phyloP scores from a whole-genome alignment of 2,329 filamentous ascomycete species.

The Cercospora janseana region DNA sequence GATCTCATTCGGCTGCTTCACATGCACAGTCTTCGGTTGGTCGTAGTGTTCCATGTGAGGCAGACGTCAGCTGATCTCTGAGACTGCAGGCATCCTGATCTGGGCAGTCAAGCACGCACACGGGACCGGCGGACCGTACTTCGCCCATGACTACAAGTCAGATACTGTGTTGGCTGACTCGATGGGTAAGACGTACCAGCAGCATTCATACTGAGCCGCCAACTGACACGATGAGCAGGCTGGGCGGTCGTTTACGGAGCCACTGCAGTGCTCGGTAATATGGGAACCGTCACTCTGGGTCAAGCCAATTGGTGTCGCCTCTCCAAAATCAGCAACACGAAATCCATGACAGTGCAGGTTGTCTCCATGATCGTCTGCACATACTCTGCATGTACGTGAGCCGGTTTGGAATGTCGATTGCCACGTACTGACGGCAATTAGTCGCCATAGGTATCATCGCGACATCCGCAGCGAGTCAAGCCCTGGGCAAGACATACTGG shows the following conservation, averaged over 20 bases:
- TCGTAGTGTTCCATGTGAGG: background rate
- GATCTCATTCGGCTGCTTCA: slow-evolving; percentile 17
- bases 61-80: background rate
- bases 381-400: slow-evolving; percentile 10
- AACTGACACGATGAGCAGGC: background rate
- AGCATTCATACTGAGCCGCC: background rate
- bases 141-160: slow-evolving; percentile 18
- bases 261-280: slow-evolving; percentile 18
- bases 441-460: slow-evolving; percentile 18
- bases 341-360: slow-evolving; percentile 16
- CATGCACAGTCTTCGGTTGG: slow-evolving; percentile 16
- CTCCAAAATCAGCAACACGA: slow-evolving; percentile 4
- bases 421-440: background rate
- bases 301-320: slow-evolving; percentile 19
- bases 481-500: slow-evolving; percentile 17
- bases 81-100: slow-evolving; percentile 11
- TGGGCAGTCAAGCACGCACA: slow-evolving; percentile 19
- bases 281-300: slow-evolving; percentile 15
- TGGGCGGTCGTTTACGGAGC: slow-evolving; percentile 22
- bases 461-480: slow-evolving; percentile 19
- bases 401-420: background rate
- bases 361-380: slow-evolving; percentile 10
- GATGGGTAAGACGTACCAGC: background rate
- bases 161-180: slow-evolving; percentile 18
- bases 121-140: slow-evolving; percentile 19